Evolutionary conservation across 495 filamentous ascomycete species (phyloP).

Genomic region (Collariella sp.): DNA sequence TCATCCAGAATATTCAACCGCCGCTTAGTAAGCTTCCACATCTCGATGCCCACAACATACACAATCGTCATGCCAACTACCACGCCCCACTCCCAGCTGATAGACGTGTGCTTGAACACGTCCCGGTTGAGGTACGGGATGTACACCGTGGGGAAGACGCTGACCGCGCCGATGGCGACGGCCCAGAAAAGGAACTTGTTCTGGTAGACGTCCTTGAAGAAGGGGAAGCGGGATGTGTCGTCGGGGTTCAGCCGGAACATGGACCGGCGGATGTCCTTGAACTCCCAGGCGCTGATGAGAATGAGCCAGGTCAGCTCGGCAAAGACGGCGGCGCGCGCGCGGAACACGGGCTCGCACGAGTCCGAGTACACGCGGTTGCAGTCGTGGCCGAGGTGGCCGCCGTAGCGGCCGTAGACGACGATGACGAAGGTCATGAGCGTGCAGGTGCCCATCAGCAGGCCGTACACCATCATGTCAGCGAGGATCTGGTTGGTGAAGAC

Average conservation of each 20-base stretch:
- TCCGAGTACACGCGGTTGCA: slow-evolving; percentile 55
- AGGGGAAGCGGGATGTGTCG: slow-evolving; percentile 38
- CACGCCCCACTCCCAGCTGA: slow-evolving; percentile 66
- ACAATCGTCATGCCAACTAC: slow-evolving; percentile 51
- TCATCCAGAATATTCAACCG: slow-evolving; percentile 36
- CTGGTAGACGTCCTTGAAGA: slow-evolving; percentile 57
- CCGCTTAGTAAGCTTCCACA: slow-evolving; percentile 60
- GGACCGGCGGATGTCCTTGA: slow-evolving; percentile 60
- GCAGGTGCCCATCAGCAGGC: slow-evolving; percentile 56
- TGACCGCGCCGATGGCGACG: slow-evolving; percentile 55
- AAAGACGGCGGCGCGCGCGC: slow-evolving; percentile 69
- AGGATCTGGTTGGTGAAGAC: slow-evolving; percentile 65
- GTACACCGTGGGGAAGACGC: slow-evolving; percentile 65
- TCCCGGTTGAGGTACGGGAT: slow-evolving; percentile 58
- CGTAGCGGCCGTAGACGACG: slow-evolving; percentile 55
- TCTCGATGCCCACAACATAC: slow-evolving; percentile 54
- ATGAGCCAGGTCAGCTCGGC: slow-evolving; percentile 67
- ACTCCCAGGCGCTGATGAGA: slow-evolving; percentile 67
- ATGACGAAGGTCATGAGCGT: slow-evolving; percentile 61
- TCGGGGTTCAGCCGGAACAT: slow-evolving; percentile 61
- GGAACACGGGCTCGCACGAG: slow-evolving; percentile 56
- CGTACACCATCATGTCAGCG: slow-evolving; percentile 66
- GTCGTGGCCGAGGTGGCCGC: slow-evolving; percentile 49
- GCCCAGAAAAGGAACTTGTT: slow-evolving; percentile 72
- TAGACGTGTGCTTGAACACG: slow-evolving; percentile 68